Percentiles rank a stretch among this genome's conserved stretches.
phyloP scores from a whole-genome alignment of 495 filamentous ascomycete species.

The Penicillium diatomitis region DNA sequence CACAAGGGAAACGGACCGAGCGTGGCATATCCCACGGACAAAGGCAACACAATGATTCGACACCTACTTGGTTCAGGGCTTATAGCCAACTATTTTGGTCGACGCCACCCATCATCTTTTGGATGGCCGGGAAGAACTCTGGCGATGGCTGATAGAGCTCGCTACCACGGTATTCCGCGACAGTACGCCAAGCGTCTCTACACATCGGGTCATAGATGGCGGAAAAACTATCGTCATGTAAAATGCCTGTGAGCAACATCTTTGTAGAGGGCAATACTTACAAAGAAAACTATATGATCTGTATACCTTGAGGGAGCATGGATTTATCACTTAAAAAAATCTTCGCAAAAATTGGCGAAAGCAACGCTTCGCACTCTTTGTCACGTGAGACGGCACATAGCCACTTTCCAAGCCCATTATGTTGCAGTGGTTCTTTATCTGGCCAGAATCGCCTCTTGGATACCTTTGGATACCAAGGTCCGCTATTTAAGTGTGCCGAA shows the following conservation, averaged over 20 bases:
- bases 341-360: background rate
- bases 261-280: background rate
- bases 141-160: too few relatives aligned
- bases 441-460: background rate
- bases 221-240: background rate
- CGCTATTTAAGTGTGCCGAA: background rate
- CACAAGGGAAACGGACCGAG: background rate
- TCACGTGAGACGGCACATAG: background rate
- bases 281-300: background rate
- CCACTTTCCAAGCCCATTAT: background rate
- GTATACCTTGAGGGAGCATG: background rate
- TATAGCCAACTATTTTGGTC: too few relatives aligned
- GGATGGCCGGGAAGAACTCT: too few relatives aligned
- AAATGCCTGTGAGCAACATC: background rate
- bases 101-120: too few relatives aligned
- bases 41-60: background rate
- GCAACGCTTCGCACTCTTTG: background rate
- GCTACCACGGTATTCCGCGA: background rate
- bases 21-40: conserved; percentile 1
- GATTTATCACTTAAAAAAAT: background rate
- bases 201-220: background rate
- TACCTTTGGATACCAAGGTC: background rate
- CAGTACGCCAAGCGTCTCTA: background rate
- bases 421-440: background rate
- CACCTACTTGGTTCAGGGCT: too few relatives aligned